Base-by-base conservation (phyloP, 2,329 filamentous ascomycete species). In the Penicillium concentricum region DNA sequence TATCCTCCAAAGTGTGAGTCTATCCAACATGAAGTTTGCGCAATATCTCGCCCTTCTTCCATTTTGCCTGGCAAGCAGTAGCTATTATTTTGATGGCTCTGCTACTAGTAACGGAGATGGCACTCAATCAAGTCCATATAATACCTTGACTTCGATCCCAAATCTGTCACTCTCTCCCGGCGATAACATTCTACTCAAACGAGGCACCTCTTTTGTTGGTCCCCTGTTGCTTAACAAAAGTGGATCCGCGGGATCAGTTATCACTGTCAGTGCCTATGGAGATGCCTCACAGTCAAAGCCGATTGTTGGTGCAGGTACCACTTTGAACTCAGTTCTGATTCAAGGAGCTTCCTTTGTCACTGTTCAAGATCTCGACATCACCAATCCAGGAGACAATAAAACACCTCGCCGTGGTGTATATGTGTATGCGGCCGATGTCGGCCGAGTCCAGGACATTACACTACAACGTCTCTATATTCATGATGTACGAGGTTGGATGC, bases 341-440 rank as follows among this genome's bases (percentile, higher is more conserved):
- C 18, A 41, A 15, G 39, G 39, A 8, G 20, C 18, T 16, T 41
- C 39, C 18, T 41, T 41, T 20, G 35, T 51, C 22, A 51, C 49
- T n/a, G 26, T 51, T 34, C 49, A 51, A 32, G 49, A 51, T 38
- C 49, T 51, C 13, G 20, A 51, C 13, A 51, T 51, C 35, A 51
- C 49, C 49, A 51, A 51, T 18, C 32, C 49, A 18, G 49, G 49
- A 20, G 49, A 51, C 28, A 41, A 51, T 15, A 43, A 20, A 24
- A 20, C 20, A 30, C 34, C 49, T 10, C 49, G 49, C 13, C 49
- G 49, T 28, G 49, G 49, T 26, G 37, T 51, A 16, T 51, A 51
- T 13, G 49, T 51, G 26, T 41, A 41, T n/a, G 49, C 37, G 10
- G 12, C 20, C 13, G 38, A 51, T 34, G 34, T 38, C 2, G 49